Percentiles rank a stretch among this genome's conserved stretches.
Conservation (phyloP, 805 yeast genomes). For the Starmerella asiatica region DNA sequence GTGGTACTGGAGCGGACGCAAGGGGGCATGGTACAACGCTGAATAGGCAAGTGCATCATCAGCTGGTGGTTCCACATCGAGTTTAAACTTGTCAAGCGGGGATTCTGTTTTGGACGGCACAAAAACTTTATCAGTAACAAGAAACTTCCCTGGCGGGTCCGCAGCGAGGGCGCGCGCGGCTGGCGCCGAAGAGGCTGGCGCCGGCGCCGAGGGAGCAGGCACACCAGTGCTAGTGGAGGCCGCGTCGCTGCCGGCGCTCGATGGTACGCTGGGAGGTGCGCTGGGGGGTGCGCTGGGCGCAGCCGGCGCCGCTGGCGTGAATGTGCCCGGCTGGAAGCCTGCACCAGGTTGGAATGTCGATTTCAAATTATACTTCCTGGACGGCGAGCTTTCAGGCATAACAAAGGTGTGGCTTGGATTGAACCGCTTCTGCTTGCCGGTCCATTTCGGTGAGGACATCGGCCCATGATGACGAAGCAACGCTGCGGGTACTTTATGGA, state of each 20-base stretch:
- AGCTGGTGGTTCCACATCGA: not conserved
- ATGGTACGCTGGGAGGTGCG: not conserved
- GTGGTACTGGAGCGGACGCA: constrained; percentile 52
- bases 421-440: constrained; percentile 12
- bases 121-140: too few species aligned
- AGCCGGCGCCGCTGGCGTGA: not conserved
- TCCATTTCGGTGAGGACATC: constrained; percentile 16
- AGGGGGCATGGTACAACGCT: constrained; percentile 20
- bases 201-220: not conserved
- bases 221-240: not conserved
- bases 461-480: not conserved
- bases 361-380: constrained; percentile 15
- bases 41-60: constrained; percentile 12
- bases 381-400: constrained; percentile 9
- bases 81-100: not conserved
- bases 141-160: not conserved
- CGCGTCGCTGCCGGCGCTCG: not conserved
- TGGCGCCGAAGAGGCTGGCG: not conserved
- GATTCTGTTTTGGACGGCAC: too few species aligned
- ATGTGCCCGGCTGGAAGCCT: not conserved
- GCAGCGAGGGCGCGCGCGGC: not conserved
- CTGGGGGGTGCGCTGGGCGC: not conserved
- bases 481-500: too few species aligned
- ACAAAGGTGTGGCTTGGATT: constrained; percentile 14
- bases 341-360: constrained; percentile 11